Conservation (phyloP, 345 rosid species). For the Raphanus sativus region DNA sequence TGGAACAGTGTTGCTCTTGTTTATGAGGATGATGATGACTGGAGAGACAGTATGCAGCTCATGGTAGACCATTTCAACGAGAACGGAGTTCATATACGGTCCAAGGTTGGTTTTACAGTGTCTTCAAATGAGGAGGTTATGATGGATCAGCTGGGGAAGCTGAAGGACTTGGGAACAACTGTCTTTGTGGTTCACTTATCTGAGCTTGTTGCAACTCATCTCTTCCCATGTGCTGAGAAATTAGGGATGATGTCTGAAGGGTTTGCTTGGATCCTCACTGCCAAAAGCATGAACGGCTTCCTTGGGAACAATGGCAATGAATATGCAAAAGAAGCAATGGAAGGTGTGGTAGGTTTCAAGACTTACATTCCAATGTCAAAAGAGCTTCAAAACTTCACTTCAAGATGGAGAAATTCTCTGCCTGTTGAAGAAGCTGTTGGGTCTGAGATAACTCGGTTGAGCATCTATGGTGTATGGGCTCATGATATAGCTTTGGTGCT, state of each 20-base stretch:
- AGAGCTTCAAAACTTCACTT: conserved; percentile 38
- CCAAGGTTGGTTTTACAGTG: neutral
- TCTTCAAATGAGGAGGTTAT: neutral
- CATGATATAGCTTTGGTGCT: conserved; percentile 38
- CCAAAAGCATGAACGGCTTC: conserved; percentile 10
- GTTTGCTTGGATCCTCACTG: conserved; percentile 46
- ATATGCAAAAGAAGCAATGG: conserved; percentile 30
- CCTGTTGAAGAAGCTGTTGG: neutral
- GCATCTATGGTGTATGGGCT: conserved; percentile 36
- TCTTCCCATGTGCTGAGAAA: conserved; percentile 28
- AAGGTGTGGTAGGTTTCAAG: conserved; percentile 48
- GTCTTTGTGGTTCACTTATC: neutral
- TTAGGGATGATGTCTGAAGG: conserved; percentile 40
- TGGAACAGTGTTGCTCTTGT: neutral
- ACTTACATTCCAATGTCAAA: conserved; percentile 37
- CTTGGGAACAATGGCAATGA: neutral
- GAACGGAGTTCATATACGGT: neutral
- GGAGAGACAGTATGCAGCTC: neutral
- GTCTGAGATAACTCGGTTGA: neutral
- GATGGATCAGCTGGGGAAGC: neutral
- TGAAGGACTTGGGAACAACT: neutral
- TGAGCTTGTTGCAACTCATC: conserved; percentile 4
- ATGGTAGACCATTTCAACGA: neutral
- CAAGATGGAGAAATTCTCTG: conserved; percentile 30
- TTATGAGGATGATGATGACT: neutral